These are phyloP conservation scores for Mycena vitilis DNA, from an alignment of 768 basidiomycete species.

Conservation along the genomic window DNA sequence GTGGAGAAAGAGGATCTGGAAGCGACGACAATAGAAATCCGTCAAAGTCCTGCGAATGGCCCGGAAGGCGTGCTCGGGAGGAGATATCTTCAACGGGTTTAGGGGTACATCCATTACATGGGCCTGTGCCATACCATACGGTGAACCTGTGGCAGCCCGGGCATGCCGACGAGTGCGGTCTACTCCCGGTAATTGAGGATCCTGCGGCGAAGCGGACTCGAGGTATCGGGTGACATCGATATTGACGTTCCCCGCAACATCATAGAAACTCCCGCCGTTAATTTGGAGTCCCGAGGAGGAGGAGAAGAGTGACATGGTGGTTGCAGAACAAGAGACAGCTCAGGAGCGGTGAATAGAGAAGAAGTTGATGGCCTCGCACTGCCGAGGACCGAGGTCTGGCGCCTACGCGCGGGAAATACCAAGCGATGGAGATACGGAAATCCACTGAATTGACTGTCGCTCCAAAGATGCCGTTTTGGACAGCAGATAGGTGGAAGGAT, in stretches of 20 bases:
- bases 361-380: not conserved
- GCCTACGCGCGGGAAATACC: no score
- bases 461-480: no score
- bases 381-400: no score
- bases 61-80: not conserved
- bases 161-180: not conserved
- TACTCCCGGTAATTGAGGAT: not conserved
- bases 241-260: not conserved
- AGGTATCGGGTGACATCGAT: not conserved
- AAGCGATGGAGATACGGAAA: no score
- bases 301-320: not conserved
- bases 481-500: no score
- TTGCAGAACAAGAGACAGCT: not conserved
- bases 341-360: not conserved
- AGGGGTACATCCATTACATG: not conserved
- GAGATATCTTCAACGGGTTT: not conserved
- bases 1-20: no score
- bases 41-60: not conserved
- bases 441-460: no score
- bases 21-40: no score
- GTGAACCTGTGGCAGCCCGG: not conserved
- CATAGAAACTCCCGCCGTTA: not conserved
- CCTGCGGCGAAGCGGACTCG: no score
- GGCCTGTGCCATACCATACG: not conserved
- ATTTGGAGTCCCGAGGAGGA: not conserved